Conservation (phyloP, 2,329 filamentous ascomycete genomes). For the Sclerotinia glacialis region DNA sequence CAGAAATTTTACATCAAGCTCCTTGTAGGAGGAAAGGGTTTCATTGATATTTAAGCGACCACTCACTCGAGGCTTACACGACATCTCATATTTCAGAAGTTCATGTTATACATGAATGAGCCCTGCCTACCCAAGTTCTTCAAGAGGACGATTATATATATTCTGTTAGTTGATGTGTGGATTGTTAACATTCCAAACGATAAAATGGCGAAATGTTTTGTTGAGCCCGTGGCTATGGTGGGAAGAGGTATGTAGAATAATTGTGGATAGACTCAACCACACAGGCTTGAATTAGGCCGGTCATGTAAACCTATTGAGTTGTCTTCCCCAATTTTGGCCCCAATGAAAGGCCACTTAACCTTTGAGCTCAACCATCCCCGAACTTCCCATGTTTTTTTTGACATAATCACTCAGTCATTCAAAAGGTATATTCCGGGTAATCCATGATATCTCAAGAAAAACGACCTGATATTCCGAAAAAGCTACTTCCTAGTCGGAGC, state of each 20-base stretch:
- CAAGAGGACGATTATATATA: not conserved
- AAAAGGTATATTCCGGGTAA: not conserved
- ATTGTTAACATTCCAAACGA: not conserved
- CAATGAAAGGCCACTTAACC: not conserved
- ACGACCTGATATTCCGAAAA: slow-evolving; percentile 23
- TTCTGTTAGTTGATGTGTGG: not conserved
- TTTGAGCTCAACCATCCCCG: not conserved
- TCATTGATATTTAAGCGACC: not conserved
- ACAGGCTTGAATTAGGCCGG: not conserved
- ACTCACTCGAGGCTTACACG: not conserved
- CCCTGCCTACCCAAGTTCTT: not conserved
- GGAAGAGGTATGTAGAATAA: not conserved
- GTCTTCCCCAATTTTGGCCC: not conserved
- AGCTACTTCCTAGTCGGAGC: slow-evolving; percentile 21
- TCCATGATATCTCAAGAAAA: slow-evolving; percentile 17
- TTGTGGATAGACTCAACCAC: not conserved
- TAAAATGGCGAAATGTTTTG: not conserved
- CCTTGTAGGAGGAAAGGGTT: not conserved
- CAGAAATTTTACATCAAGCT: not conserved
- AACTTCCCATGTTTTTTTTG: not conserved
- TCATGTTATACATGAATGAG: not conserved
- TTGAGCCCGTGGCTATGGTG: not conserved
- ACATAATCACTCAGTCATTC: slow-evolving; percentile 17
- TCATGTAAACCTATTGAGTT: not conserved
- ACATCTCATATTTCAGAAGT: not conserved